Evolutionary conservation across 805 yeast genomes (phyloP), one percentile per base, ranked within the genome.

Genomic region (Hermanozyma aechmeae): DNA sequence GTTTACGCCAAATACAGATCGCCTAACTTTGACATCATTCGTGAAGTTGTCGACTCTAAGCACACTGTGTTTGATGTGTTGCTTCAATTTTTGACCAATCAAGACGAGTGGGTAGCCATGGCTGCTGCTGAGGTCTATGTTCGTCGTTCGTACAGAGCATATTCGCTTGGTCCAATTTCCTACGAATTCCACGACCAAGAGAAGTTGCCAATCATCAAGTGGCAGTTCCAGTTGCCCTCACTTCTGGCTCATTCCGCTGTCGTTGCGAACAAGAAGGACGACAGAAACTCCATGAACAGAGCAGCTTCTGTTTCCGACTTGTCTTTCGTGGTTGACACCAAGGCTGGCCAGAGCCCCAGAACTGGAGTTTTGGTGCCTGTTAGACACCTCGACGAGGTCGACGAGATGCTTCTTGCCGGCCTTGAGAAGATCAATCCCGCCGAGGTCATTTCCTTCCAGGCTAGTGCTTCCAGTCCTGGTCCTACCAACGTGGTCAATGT

Each of bases 61-160:
- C 93, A 84, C 61, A 84, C 89, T 35, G 96, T 92, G 13, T 92
- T 89, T 54, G 99, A 92, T 53, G 97, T 93, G 22, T 71, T 92
- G 54, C 72, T 94, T 25, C 96, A 85, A 60, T 92, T 92, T 61
- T 74, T 92, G 60, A 74, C 71, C 31, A 81, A 84, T 44, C 49
- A 70, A 9, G 96, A 93, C 49, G 82, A 80, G 27, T 83, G 84
- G 69, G 89, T 92, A 36, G 81, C 89, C 3, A 73, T 89, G 41
- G 97, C 98, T 21, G 97, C 98, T 21, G 85, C 95, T 26, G 96
- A 92, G 60, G 95, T 92, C 34, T 92, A 92, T 57, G 79, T 87
- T 35, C 80, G 97, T 56, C 80, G 98, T 56, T 94, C 97, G 25
- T 92, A 87, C 67, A 77, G 97, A 50, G 97, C 97, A 22, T 92